These are phyloP conservation scores for Globisporangium uncinulatum DNA, from an alignment of 352 stramenopile species.

Conservation along the genomic window DNA sequence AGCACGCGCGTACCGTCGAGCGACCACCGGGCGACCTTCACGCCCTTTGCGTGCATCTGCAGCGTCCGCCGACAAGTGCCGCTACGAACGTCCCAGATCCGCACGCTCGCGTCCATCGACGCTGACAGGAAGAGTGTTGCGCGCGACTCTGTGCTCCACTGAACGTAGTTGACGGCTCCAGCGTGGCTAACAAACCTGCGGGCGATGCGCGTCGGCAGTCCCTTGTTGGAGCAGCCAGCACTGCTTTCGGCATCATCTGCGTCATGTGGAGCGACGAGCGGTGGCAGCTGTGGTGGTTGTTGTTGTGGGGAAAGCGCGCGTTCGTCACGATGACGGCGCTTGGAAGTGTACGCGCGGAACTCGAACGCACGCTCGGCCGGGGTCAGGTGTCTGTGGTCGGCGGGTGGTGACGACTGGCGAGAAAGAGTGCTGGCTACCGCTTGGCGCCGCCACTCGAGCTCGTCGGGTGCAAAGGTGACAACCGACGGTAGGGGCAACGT, in stretches of 20 bases:
- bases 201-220: not conserved
- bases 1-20: constrained; percentile 32
- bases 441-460: constrained; percentile 2
- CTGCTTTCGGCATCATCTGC: not conserved
- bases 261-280: constrained; percentile 2
- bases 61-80: constrained; percentile 13
- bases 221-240: not conserved
- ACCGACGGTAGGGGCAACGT: not conserved
- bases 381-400: constrained; percentile 8
- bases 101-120: constrained; percentile 52
- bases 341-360: constrained; percentile 28
- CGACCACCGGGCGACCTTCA: constrained; percentile 57
- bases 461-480: not conserved
- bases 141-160: constrained; percentile 32
- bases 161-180: constrained; percentile 23
- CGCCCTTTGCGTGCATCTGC: constrained; percentile 27
- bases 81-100: constrained; percentile 31
- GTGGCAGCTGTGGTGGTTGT: not conserved
- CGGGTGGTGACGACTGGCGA: no score
- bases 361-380: constrained; percentile 17
- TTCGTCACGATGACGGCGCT: constrained; percentile 14
- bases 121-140: constrained; percentile 40
- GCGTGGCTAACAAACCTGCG: constrained; percentile 22
- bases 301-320: not conserved
- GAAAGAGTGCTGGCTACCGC: constrained; percentile 1